Base-by-base conservation (phyloP, 106 monocot species). In the Chionographis japonica region DNA sequence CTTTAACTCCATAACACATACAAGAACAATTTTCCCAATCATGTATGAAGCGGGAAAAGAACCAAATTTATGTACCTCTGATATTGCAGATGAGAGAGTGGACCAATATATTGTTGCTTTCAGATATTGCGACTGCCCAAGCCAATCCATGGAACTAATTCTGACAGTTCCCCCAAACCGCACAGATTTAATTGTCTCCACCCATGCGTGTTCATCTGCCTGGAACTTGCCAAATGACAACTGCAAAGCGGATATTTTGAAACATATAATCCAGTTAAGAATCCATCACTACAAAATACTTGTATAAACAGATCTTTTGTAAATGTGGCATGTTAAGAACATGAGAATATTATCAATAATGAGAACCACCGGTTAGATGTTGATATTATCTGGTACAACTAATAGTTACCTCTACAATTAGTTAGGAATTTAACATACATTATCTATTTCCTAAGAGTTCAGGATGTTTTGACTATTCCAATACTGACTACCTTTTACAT, bases 91-190 rank as follows among this genome's bases (percentile, higher is more conserved):
- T 20, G 95, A 86, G 56, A 95, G 84, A 57, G 95, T 81, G 4
- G 88, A 61, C 88, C 91, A 95, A 69, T 82, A 95, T 36, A 95
- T 77, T 12, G 84, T 84, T 61, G 79, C 84, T 55, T 82, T 79
- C 40, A 71, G 57, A 72, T 78, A 95, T 39, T 89, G 72, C 38
- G 91, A 95, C 50, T 95, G 91, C 14, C 91, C 91, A 37, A 95
- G 86, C 95, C 95, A 95, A 66, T 95, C 89, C 95, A 95, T 95
- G 46, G 95, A 77, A 68, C 72, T 92, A 40, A 95, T 86, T 61
- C 95, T 78, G 37, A 95, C 73, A 57, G 60, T 89, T 56, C 86
- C 92, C 15, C 79, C 82, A n/a, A 51, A 17, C 42, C 73, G 40
- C 12, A 89, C 95, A 11, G 95, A 95, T 68, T 86, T 95, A 13